A percentile compares a stretch with the other conserved stretches of the same genome.
phyloP scores from a whole-genome alignment of 2,329 filamentous ascomycete genomes.

The Ustulina deusta region DNA sequence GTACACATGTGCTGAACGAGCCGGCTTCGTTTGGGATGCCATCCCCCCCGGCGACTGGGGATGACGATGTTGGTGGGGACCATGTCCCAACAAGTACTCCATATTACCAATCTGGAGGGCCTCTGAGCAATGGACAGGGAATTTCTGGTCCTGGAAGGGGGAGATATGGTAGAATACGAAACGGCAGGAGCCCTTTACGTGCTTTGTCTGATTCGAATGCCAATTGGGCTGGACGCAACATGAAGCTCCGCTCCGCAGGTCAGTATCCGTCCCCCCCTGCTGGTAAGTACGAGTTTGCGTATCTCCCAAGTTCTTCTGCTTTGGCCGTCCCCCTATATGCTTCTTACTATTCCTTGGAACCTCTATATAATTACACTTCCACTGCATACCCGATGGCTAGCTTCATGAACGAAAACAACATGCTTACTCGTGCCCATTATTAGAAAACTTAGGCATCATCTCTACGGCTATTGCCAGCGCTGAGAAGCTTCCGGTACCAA shows the following conservation, averaged over 20 bases:
- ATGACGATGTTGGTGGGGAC: constrained; percentile 53
- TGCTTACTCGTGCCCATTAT: constrained; percentile 43
- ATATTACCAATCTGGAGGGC: constrained; percentile 61
- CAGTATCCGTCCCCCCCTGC: constrained; percentile 55
- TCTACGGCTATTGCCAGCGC: constrained; percentile 92
- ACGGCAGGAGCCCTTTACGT: constrained; percentile 71
- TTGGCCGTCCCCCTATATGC: constrained; percentile 4
- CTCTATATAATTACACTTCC: background rate
- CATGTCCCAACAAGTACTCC: constrained; percentile 49
- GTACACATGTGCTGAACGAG: constrained; percentile 56
- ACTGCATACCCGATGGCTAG: background rate
- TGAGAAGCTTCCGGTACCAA: constrained; percentile 72
- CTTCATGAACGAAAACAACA: constrained; percentile 1
- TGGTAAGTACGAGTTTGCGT: constrained; percentile 54
- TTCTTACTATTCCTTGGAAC: background rate
- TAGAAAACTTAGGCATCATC: constrained; percentile 80
- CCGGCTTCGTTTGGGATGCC: constrained; percentile 51
- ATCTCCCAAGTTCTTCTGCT: background rate
- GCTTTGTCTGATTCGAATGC: constrained; percentile 69
- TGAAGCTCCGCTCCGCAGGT: constrained; percentile 60
- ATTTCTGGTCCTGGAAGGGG: constrained; percentile 89
- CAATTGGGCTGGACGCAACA: constrained; percentile 64
- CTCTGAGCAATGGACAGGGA: constrained; percentile 71
- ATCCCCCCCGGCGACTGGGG: constrained; percentile 51
- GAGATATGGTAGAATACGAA: constrained; percentile 77